A percentile compares a stretch with the other conserved stretches of the same genome.
phyloP scores from a whole-genome alignment of 441 rosid species.

The Euphorbia schlechtendalii region DNA sequence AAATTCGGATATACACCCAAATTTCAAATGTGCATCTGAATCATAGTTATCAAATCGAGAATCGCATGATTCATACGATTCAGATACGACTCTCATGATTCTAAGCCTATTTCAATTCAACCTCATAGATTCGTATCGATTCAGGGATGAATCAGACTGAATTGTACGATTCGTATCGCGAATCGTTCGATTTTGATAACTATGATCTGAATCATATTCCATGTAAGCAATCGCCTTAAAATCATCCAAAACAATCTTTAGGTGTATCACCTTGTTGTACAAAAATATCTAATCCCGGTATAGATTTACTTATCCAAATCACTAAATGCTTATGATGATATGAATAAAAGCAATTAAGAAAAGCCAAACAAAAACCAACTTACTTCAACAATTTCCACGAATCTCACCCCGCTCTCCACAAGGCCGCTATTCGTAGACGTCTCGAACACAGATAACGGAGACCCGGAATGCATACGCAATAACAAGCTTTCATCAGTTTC shows the following conservation, averaged over 20 bases:
- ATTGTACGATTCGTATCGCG: no score
- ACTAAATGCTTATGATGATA: neutral
- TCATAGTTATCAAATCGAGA: no score
- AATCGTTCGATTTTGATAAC: no score
- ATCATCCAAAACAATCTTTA: no score
- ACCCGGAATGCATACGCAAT: constrained; percentile 41
- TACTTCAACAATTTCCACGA: constrained; percentile 73
- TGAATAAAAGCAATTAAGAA: neutral
- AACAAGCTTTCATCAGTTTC: constrained; percentile 52
- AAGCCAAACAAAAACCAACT: constrained; percentile 32
- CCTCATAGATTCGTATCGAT: no score
- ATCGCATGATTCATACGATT: no score
- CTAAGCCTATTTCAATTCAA: no score
- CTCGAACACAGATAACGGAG: constrained; percentile 54
- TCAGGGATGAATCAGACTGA: no score
- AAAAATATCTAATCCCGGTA: neutral
- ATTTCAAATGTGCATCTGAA: constrained; percentile 2
- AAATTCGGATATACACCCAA: neutral
- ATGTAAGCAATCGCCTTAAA: neutral
- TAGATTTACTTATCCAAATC: neutral
- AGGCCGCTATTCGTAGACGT: constrained; percentile 49
- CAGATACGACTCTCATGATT: no score
- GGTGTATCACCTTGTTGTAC: no score
- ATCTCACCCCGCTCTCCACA: constrained; percentile 68
- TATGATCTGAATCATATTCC: neutral